Evolutionary conservation across 169 alveolate species (phyloP).

Genomic region (Plasmodium inui): DNA sequence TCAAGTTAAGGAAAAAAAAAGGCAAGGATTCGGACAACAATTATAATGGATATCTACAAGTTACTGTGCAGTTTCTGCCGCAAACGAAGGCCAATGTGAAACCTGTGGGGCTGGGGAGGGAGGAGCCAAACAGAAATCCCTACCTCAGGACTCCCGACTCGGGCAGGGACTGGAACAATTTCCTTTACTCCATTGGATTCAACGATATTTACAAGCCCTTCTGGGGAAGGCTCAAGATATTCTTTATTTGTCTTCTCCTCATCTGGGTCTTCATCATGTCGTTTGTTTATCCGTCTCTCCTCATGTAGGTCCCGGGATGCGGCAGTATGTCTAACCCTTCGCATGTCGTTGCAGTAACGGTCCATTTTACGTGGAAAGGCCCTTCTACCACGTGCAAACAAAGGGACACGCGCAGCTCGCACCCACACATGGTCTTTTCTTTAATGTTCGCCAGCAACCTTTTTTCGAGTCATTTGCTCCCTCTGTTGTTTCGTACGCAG

Average conservation of each 20-base stretch:
- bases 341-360: not conserved
- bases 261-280: constrained; percentile 59
- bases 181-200: constrained; percentile 83
- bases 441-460: not conserved
- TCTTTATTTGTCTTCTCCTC: constrained; percentile 25
- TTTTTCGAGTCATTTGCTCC: not conserved
- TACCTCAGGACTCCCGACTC: constrained; percentile 89
- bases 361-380: not conserved
- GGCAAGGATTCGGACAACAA: constrained; percentile 41
- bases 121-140: constrained; percentile 92
- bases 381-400: not conserved
- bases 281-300: constrained; percentile 65
- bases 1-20: constrained; percentile 86
- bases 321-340: not conserved
- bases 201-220: constrained; percentile 82
- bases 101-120: constrained; percentile 92
- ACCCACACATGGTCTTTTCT: not conserved
- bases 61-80: constrained; percentile 91
- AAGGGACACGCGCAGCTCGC: not conserved
- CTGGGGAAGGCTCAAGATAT: constrained; percentile 79
- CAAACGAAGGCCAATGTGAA: constrained; percentile 92
- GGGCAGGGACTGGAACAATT: constrained; percentile 94
- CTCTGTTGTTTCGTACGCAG: not conserved
- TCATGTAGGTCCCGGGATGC: not conserved
- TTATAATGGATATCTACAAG: constrained; percentile 89